A percentile compares a stretch with the other conserved stretches of the same genome.
Evolutionary conservation across 2,329 filamentous ascomycete species (phyloP).

Genomic region (Diplodia mutila): DNA sequence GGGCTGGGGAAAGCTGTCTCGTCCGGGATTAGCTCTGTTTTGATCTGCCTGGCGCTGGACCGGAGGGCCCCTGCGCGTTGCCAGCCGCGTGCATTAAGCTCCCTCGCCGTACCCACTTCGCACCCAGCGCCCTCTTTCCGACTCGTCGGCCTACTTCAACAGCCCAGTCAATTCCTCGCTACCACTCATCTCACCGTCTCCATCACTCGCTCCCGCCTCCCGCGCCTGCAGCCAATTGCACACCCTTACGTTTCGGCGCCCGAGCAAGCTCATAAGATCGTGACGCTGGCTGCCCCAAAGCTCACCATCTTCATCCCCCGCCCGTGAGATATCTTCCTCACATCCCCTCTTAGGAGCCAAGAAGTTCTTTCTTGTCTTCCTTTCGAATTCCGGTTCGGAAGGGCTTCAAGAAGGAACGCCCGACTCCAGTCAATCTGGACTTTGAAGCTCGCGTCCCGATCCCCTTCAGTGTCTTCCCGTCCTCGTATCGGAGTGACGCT

Average conservation of each 20-base stretch:
- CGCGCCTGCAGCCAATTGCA: slow-evolving; percentile 45
- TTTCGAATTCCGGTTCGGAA: slow-evolving; percentile 64
- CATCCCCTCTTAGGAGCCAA: slow-evolving; percentile 45
- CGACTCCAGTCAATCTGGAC: slow-evolving; percentile 96
- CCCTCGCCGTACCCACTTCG: slow-evolving; percentile 23
- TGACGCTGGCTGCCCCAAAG: slow-evolving; percentile 37
- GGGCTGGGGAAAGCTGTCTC: slow-evolving; percentile 24
- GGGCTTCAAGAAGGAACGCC: slow-evolving; percentile 73
- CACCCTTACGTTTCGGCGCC: slow-evolving; percentile 33
- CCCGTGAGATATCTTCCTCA: slow-evolving; percentile 29
- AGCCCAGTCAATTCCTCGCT: slow-evolving; percentile 33
- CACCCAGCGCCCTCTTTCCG: slow-evolving; percentile 30
- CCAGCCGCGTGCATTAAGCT: slow-evolving; percentile 26
- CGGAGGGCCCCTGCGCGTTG: slow-evolving; percentile 13
- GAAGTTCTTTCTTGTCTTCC: slow-evolving; percentile 67
- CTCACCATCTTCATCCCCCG: slow-evolving; percentile 17
- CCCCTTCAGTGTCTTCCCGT: slow-evolving; percentile 99
- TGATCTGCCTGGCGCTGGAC: slow-evolving; percentile 15
- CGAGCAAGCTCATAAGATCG: slow-evolving; percentile 32
- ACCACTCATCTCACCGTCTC: slow-evolving; percentile 33
- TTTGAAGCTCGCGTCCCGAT: slow-evolving; percentile 99
- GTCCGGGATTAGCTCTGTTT: slow-evolving; percentile 18
- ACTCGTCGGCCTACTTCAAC: slow-evolving; percentile 41
- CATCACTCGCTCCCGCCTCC: slow-evolving; percentile 40
- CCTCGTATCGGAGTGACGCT: slow-evolving; percentile 84